Conservation (phyloP, 306 rosid genomes). For the Vigna radiata region DNA sequence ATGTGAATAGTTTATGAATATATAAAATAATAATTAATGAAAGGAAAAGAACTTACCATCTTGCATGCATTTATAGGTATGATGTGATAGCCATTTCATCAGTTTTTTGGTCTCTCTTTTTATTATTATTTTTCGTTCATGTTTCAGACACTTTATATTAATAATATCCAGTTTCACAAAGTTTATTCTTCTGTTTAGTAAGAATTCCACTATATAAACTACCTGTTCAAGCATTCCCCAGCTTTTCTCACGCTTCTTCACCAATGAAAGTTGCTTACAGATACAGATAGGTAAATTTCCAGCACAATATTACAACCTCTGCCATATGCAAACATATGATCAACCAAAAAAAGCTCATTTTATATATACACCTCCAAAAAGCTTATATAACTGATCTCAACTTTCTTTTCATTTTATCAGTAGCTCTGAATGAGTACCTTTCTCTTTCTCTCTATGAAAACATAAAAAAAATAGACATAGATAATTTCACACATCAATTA, state of each 20-base stretch:
- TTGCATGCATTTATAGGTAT: constrained; percentile 41
- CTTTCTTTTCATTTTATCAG: constrained; percentile 4
- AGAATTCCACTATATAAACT: constrained; percentile 32
- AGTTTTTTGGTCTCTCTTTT: not conserved
- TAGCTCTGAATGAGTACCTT: too few relatives aligned
- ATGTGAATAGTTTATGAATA: not conserved
- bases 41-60: constrained; percentile 35
- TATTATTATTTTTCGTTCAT: not conserved
- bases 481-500: too few relatives aligned
- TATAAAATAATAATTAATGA: constrained; percentile 8
- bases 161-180: constrained; percentile 39
- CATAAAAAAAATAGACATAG: too few relatives aligned
- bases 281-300: not conserved
- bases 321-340: constrained; percentile 17
- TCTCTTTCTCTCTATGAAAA: too few relatives aligned
- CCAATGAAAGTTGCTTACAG: constrained; percentile 33
- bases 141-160: constrained; percentile 10
- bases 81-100: constrained; percentile 42
- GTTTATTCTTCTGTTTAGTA: constrained; percentile 31
- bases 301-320: constrained; percentile 29
- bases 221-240: constrained; percentile 25
- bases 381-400: constrained; percentile 25
- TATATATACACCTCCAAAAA: not conserved
- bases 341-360: not conserved
- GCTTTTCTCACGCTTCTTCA: constrained; percentile 38